Base-by-base conservation (phyloP, 768 basidiomycete genomes). In the Neoboletus magnificus region DNA sequence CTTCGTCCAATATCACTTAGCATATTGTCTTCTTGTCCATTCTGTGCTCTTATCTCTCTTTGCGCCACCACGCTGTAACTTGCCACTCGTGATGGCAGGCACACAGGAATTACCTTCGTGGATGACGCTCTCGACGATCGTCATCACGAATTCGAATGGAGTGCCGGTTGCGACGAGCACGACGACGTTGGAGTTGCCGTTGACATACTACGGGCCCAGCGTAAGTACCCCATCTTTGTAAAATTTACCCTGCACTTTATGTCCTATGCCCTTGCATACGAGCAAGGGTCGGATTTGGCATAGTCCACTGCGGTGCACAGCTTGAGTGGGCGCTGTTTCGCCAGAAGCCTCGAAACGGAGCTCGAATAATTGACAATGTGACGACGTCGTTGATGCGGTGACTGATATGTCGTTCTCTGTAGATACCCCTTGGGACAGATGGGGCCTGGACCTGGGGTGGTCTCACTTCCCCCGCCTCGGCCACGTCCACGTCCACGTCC, bases 191-290 rank as follows among this genome's bases (percentile, higher is more conserved):
- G 82, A 78, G 61, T 66, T 91, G 48, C 87, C 91, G 39, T 73
- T 91, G 61, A 91, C 90, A 0, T 93, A 92, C 71, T 90, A 81
- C 61, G 91, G 91, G 30, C 89, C 91, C 50, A 85, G 85, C 69
- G 89, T 91, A 66, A 81, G 89, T 81, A 13, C 16, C 50, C 35
- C 6, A 20, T 54, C 33, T 37, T 22, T 32, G 22, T 50, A 12
- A 20, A 46, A 7, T 54, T 48, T 12, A 13, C 23, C 22, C 27
- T 50, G 9, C 44, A 42, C n/a, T 27, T 36, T 18, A 16, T 23
- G 11, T 5, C 32, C 36, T 2, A 23, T 27, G 12, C 22, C n/a
- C 20, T 59, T 30, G 33, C 22, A 33, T 39, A 33, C 29, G 41
- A 27, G 41, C 20, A 29, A 33, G 44, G 50, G 20, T 48, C 41